Evolutionary conservation across 306 rosid genomes (phyloP), one percentile per base, ranked within the genome.

Genomic region (Biancaea sappan): DNA sequence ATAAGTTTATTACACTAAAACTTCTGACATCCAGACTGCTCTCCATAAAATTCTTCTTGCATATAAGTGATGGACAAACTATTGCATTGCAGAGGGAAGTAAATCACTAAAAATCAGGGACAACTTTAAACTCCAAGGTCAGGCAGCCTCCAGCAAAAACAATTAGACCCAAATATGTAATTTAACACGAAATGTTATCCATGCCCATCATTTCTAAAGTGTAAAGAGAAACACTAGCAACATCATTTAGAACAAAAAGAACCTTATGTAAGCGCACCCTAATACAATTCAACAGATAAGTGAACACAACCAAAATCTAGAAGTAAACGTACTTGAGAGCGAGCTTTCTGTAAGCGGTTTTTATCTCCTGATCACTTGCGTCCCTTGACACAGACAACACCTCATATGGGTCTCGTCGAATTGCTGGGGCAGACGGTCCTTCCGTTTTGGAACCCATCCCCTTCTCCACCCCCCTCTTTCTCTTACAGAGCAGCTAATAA

Each of bases 291-390:
- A 65, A 31, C 18, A 43, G 21, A 43, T 59, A 47, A 8, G 2
- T 10, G 5, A 11, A 73, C 18, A 8, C 24, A 12, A 22, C 16
- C 21, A 31, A 66, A 16, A 40, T 8, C 50, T 21, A 53, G 54
- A 71, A 57, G 31, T 10, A 58, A 62, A 79, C 85, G 61, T 67
- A 95, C 99, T 90, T 95, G 83, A 95, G 97, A 75, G 99, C 99
- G 35, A 95, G 99, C 76, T 87, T 92, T 81, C 97, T 84, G 68
- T 92, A 92, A 37, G 99, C 96, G n/a, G 96, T 82, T 88, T 95
- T 95, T n/a, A 95, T 92, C 75, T 95, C 99, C 71, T 88, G 98
- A 65, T 95, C 99, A 63, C 81, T 77, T 18, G 96, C 88, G 16
- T 92, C 99, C 61, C 87, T 86, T 18, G 93, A 79, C 31, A 95